A percentile compares a stretch with the other conserved stretches of the same genome.
Conservation (phyloP, 2,329 filamentous ascomycete genomes). For the Cercospora sojina region DNA sequence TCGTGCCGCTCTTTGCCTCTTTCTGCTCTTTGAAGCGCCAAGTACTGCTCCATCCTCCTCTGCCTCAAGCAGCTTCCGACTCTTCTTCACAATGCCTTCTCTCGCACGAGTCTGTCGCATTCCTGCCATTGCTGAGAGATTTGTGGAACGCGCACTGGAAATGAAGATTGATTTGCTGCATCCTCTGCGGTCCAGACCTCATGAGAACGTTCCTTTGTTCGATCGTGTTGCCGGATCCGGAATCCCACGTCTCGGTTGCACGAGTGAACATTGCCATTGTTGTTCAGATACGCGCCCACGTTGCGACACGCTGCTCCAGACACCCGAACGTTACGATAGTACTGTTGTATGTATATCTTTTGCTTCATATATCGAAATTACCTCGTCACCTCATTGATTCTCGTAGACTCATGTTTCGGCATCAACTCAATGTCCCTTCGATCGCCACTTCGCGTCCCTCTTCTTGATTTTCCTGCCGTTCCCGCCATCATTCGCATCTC, state of each 20-base stretch:
- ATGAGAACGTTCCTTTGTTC: background rate
- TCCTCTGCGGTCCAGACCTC: background rate
- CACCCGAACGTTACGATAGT: background rate
- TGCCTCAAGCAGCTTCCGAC: background rate
- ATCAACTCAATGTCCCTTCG: conserved; percentile 5
- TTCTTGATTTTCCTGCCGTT: conserved; percentile 6
- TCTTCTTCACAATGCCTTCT: background rate
- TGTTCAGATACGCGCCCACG: background rate
- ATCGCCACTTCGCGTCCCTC: conserved; percentile 10
- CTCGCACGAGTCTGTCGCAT: background rate
- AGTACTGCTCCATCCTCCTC: background rate
- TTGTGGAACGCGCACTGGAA: background rate
- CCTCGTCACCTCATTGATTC: background rate
- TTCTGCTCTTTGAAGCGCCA: background rate
- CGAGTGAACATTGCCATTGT: background rate
- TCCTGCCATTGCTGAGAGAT: background rate
- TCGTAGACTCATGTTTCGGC: background rate
- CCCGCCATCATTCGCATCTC: conserved; percentile 10
- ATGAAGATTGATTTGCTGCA: background rate
- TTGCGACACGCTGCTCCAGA: background rate
- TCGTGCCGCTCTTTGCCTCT: background rate
- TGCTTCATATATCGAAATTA: background rate
- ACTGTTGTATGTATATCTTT: background rate
- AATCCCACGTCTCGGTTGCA: background rate
- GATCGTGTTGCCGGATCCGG: background rate